Conservation (phyloP, 768 basidiomycete genomes). For the Cyathus striatus region DNA sequence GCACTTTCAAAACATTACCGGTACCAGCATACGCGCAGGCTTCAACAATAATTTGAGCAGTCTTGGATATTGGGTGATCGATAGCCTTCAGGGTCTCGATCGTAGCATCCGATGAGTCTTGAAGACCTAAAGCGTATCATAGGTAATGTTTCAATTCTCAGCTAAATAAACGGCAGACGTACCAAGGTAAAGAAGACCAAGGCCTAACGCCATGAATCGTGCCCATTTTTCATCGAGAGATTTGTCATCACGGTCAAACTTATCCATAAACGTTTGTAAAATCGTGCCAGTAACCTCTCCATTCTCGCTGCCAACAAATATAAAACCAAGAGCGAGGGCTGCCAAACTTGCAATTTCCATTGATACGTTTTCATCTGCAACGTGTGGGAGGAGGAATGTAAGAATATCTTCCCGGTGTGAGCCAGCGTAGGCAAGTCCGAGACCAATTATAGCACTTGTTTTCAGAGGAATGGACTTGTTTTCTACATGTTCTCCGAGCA, state of each 20-base stretch:
- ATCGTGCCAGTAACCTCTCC: constrained; percentile 90
- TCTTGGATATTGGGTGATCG: constrained; percentile 86
- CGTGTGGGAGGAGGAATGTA: constrained; percentile 68
- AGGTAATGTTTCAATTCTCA: neutral
- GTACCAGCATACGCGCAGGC: constrained; percentile 94
- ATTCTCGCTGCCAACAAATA: constrained; percentile 92
- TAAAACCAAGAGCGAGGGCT: constrained; percentile 87
- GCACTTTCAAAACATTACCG: constrained; percentile 91
- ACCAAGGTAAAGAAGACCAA: constrained; percentile 92
- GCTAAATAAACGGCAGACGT: constrained; percentile 12
- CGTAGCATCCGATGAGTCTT: constrained; percentile 91
- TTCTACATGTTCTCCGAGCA: constrained; percentile 86
- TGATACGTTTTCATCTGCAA: constrained; percentile 75
- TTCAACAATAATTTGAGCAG: constrained; percentile 88
- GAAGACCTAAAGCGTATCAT: constrained; percentile 53
- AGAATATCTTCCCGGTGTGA: constrained; percentile 85
- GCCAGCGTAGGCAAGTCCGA: constrained; percentile 94
- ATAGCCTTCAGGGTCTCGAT: constrained; percentile 92
- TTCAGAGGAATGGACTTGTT: constrained; percentile 82
- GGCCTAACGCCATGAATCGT: constrained; percentile 81
- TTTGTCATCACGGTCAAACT: constrained; percentile 54
- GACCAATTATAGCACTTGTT: constrained; percentile 85
- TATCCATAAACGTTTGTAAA: constrained; percentile 88
- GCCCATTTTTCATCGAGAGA: constrained; percentile 92
- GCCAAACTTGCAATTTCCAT: constrained; percentile 90